These are phyloP conservation scores for Leptomonas seymouri DNA, from an alignment of 208 protist genomes.

Conservation along the genomic window DNA sequence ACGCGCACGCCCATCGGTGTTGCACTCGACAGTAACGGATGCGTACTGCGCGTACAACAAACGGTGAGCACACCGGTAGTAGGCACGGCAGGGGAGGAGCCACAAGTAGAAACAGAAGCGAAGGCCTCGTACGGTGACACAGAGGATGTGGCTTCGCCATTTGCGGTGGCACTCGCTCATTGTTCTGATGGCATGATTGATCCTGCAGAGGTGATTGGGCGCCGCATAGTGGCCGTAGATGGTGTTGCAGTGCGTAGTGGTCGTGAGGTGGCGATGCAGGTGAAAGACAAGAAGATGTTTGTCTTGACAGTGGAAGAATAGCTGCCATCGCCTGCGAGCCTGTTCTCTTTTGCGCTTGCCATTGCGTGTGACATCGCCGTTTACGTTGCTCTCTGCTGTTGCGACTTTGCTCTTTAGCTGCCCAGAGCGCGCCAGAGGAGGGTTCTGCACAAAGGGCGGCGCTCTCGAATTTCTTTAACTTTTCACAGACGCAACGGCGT, in stretches of 20 bases:
- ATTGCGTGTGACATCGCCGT: too few relatives aligned
- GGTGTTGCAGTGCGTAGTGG: conserved; percentile 32
- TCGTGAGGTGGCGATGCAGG: conserved; percentile 37
- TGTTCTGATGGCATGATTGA: background rate
- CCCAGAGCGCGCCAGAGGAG: too few relatives aligned
- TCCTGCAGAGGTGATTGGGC: conserved; percentile 27
- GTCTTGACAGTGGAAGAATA: conserved; percentile 6
- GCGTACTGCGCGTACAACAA: conserved; percentile 26
- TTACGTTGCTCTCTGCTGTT: too few relatives aligned
- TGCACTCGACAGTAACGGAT: conserved; percentile 34
- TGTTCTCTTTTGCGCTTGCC: too few relatives aligned
- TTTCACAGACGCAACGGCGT: background rate
- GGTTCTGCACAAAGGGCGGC: background rate
- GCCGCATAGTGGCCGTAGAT: conserved; percentile 35
- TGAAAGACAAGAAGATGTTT: conserved; percentile 25
- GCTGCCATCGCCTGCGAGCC: too few relatives aligned
- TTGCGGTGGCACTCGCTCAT: conserved; percentile 22
- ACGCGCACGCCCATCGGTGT: conserved; percentile 41
- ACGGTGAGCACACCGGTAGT: conserved; percentile 1
- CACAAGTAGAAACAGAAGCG: background rate
- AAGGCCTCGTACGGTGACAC: background rate
- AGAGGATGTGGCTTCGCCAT: conserved; percentile 25
- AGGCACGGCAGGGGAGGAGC: background rate
- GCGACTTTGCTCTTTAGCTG: background rate
- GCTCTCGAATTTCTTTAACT: conserved; percentile 1